Percentiles rank a stretch among this genome's conserved stretches.
These are phyloP conservation scores for Cryomyces minteri DNA, from an alignment of 495 filamentous ascomycete species.

Conservation along the genomic window DNA sequence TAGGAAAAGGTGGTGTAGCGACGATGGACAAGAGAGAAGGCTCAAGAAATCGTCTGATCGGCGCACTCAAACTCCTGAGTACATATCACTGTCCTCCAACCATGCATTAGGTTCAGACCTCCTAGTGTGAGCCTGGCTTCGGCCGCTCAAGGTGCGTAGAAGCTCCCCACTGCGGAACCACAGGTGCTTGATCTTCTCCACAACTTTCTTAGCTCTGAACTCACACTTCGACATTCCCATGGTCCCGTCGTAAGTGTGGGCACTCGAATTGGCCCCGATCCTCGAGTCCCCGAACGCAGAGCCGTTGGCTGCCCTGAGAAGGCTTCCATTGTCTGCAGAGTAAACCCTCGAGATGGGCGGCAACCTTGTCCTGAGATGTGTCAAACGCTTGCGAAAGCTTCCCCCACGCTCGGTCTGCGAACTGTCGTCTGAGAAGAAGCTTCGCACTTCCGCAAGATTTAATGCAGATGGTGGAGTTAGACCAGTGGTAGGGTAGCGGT, in stretches of 20 bases:
- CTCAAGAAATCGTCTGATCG: no score
- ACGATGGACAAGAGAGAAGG: no score
- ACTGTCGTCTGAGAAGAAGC: constrained; percentile 25
- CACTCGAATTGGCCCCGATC: constrained; percentile 1
- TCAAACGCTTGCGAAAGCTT: constrained; percentile 16
- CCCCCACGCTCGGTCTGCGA: constrained; percentile 9
- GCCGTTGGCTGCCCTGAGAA: constrained; percentile 1
- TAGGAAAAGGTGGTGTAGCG: no score
- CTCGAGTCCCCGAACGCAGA: constrained; percentile 2
- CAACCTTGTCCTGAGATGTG: constrained; percentile 9
- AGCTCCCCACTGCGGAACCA: constrained; percentile 11
- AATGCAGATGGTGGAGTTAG: constrained; percentile 13
- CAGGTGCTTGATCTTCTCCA: constrained; percentile 11
- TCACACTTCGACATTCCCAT: constrained; percentile 15
- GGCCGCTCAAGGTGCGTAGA: constrained; percentile 7
- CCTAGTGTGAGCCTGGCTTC: constrained; percentile 1
- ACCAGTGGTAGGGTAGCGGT: constrained; percentile 17
- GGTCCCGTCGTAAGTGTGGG: constrained; percentile 6
- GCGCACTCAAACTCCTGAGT: constrained; percentile 8
- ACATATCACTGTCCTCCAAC: constrained; percentile 5
- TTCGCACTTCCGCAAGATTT: constrained; percentile 18
- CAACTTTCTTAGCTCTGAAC: constrained; percentile 13
- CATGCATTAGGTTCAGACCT: not conserved
- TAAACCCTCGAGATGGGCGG: not conserved
- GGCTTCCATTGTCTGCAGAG: not conserved